Evolutionary conservation across 2,329 filamentous ascomycete genomes (phyloP).

Genomic region (Emmonsiellopsis sp.): DNA sequence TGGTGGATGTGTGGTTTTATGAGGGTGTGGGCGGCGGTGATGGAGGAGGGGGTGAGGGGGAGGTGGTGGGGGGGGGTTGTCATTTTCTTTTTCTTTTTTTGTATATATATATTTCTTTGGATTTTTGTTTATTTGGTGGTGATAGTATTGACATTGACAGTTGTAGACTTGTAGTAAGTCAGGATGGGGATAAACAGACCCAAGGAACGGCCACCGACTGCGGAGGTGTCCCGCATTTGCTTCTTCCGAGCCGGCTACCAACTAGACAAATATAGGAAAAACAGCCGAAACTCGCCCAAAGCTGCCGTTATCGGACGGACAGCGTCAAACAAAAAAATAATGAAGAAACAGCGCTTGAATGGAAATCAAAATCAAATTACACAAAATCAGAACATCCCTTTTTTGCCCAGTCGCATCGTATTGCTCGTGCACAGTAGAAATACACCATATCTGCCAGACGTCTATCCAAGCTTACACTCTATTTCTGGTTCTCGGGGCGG

Average conservation of each 20-base stretch:
- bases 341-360: background rate
- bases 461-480: constrained; percentile 19
- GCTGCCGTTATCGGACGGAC: background rate
- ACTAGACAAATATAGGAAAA: background rate
- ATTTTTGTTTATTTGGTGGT: background rate
- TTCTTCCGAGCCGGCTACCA: too few relatives aligned
- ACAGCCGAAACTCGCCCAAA: background rate
- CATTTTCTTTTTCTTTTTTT: constrained; percentile 24
- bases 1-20: constrained; percentile 69
- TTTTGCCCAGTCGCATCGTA: background rate
- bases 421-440: background rate
- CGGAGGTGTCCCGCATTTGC: too few relatives aligned
- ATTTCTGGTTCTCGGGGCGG: constrained; percentile 80
- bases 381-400: background rate
- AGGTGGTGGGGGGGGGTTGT: constrained; percentile 37
- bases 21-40: constrained; percentile 60
- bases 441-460: background rate
- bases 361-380: background rate
- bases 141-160: too few relatives aligned
- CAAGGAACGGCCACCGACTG: background rate
- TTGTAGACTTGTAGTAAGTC: too few relatives aligned
- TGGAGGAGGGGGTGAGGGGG: constrained; percentile 62
- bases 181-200: background rate
- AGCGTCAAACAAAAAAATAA: background rate
- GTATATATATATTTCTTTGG: too few relatives aligned